Evolutionary conservation across 2,329 filamentous ascomycete species (phyloP).

Genomic region (Colletotrichum sp.): DNA sequence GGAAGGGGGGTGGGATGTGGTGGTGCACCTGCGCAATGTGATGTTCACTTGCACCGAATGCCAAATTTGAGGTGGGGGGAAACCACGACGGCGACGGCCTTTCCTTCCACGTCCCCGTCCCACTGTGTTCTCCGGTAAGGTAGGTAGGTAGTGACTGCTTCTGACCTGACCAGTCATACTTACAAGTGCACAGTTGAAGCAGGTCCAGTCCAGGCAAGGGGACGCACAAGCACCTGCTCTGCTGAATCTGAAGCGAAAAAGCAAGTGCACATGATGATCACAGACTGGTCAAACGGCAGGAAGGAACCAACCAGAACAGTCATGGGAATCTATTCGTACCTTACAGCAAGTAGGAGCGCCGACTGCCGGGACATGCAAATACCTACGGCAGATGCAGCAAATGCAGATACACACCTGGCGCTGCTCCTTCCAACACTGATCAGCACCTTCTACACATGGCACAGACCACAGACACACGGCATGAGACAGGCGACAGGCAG

Average conservation of each 20-base stretch:
- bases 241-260: background rate
- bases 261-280: background rate
- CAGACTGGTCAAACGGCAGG: background rate
- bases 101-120: background rate
- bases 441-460: background rate
- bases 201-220: background rate
- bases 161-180: background rate
- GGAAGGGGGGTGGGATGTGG: background rate
- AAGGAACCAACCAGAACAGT: background rate
- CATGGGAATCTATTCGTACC: background rate
- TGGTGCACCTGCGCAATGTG: background rate
- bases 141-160: background rate
- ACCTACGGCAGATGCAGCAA: background rate
- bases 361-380: background rate
- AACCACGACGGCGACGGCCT: background rate
- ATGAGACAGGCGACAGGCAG: background rate
- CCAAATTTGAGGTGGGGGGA: conserved; percentile 1
- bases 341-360: background rate
- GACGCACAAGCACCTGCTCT: background rate
- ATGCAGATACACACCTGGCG: background rate
- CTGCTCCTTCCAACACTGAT: background rate
- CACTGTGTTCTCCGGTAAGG: background rate
- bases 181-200: background rate
- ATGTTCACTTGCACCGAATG: background rate
- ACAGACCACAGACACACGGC: background rate